Percentiles rank a stretch among this genome's conserved stretches.
Conservation (phyloP, 2,329 filamentous ascomycete species). For the Cladosporium sp. region DNA sequence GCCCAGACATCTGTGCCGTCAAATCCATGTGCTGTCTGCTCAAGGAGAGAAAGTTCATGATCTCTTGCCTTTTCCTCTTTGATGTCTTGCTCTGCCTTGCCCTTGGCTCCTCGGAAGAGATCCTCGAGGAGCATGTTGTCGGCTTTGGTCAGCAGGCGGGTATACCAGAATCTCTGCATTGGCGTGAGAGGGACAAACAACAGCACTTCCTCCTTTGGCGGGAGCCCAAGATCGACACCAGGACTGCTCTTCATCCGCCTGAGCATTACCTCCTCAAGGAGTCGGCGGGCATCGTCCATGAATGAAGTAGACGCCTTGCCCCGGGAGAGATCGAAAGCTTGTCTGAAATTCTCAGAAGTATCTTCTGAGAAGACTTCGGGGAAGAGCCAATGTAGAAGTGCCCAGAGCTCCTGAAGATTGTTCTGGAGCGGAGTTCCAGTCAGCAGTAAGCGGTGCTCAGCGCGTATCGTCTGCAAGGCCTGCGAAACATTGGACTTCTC, state of each 20-base stretch:
- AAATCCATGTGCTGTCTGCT: not conserved
- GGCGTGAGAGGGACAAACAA: constrained; percentile 60
- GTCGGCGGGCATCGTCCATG: constrained; percentile 52
- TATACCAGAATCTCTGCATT: constrained; percentile 61
- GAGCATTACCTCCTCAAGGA: constrained; percentile 61
- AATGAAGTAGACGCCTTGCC: constrained; percentile 56
- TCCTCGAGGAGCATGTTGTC: constrained; percentile 54
- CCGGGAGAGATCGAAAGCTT: constrained; percentile 57
- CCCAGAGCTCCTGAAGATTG: constrained; percentile 59
- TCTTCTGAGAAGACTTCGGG: constrained; percentile 57
- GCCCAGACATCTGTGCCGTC: constrained; percentile 44
- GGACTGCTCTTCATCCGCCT: constrained; percentile 58
- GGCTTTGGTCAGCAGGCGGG: constrained; percentile 55
- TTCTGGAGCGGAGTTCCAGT: constrained; percentile 61
- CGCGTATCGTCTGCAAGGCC: constrained; percentile 45
- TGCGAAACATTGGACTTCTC: constrained; percentile 46
- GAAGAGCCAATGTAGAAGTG: constrained; percentile 58
- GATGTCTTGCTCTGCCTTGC: constrained; percentile 45
- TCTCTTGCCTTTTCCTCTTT: constrained; percentile 39
- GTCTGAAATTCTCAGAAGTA: constrained; percentile 53
- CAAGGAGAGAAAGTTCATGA: constrained; percentile 5
- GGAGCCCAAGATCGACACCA: constrained; percentile 56
- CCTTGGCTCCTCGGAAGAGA: constrained; percentile 51
- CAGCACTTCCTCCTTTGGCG: constrained; percentile 58
- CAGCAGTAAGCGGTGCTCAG: constrained; percentile 53